Evolutionary conservation across 1,284 basidiomycete species (phyloP).

Genomic region (Ceratobasidium sp.): DNA sequence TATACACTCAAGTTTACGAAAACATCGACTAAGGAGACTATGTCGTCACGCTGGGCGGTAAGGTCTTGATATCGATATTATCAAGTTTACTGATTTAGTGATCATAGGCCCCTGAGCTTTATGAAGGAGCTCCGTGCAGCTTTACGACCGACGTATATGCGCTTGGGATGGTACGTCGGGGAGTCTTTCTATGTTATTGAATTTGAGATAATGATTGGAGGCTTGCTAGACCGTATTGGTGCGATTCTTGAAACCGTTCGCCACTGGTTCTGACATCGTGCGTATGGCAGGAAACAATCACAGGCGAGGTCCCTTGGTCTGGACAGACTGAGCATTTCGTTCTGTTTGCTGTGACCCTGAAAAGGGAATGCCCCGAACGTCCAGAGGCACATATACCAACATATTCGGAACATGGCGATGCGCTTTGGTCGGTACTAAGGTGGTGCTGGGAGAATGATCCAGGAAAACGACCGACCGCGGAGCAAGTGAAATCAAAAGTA

Average conservation of each 20-base stretch:
- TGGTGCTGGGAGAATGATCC: conserved; percentile 9
- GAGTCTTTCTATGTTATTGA: background rate
- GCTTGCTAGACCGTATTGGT: conserved; percentile 12
- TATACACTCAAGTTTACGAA: background rate
- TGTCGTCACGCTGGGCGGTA: conserved; percentile 6
- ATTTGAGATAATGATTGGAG: background rate
- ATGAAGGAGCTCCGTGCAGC: background rate
- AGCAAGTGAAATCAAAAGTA: background rate
- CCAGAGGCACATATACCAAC: background rate
- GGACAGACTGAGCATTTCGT: background rate
- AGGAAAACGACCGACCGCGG: background rate
- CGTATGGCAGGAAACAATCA: conserved; percentile 14
- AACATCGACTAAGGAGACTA: background rate
- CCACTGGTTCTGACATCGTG: background rate
- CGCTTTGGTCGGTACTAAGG: conserved; percentile 15
- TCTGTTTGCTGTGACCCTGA: background rate
- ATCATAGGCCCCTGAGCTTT: conserved; percentile 18
- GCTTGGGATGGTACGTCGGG: background rate
- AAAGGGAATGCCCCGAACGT: background rate
- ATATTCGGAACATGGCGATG: background rate
- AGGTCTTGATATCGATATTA: background rate
- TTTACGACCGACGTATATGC: background rate
- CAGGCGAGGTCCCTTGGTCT: background rate
- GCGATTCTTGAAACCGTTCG: background rate
- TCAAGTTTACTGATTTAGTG: too few relatives aligned